These are phyloP conservation scores for Brettanomyces bruxellensis DNA, from an alignment of 805 yeast species.

Conservation along the genomic window DNA sequence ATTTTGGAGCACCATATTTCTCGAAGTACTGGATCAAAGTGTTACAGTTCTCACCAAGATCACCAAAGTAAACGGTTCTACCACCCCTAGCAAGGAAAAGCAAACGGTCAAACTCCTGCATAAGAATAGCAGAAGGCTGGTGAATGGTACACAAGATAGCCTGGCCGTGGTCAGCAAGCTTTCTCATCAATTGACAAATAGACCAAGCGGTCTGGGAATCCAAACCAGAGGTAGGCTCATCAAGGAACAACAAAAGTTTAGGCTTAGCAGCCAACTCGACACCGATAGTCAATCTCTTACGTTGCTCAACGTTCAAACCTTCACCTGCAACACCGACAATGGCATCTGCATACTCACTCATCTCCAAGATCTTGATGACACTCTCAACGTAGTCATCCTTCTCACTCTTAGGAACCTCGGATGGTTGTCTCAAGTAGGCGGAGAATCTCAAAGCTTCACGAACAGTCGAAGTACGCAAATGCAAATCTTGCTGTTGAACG, in stretches of 20 bases:
- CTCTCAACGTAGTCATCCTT: constrained; percentile 44
- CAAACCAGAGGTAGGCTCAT: constrained; percentile 55
- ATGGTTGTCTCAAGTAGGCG: constrained; percentile 39
- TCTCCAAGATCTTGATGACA: constrained; percentile 39
- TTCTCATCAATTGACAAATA: constrained; percentile 43
- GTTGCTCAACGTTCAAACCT: constrained; percentile 48
- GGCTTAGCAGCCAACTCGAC: constrained; percentile 51
- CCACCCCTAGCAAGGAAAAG: constrained; percentile 66
- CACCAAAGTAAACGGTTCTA: constrained; percentile 68
- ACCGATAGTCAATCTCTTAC: constrained; percentile 47
- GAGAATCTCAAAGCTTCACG: constrained; percentile 46
- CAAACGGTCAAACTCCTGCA: constrained; percentile 71
- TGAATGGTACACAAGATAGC: constrained; percentile 65
- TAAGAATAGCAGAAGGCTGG: constrained; percentile 75
- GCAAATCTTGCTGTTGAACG: constrained; percentile 54
- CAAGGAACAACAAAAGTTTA: constrained; percentile 42
- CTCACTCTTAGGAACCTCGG: constrained; percentile 30
- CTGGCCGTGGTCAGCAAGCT: constrained; percentile 43
- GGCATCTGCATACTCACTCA: constrained; percentile 49
- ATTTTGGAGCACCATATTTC: constrained; percentile 50
- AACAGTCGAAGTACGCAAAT: constrained; percentile 41
- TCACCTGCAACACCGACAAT: constrained; percentile 39
- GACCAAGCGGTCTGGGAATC: constrained; percentile 58
- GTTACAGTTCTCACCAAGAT: constrained; percentile 47
- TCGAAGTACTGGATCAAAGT: constrained; percentile 61